Percentiles rank a stretch among this genome's conserved stretches.
These are phyloP conservation scores for Boletus bicolor DNA, from an alignment of 768 basidiomycete species.

Conservation along the genomic window DNA sequence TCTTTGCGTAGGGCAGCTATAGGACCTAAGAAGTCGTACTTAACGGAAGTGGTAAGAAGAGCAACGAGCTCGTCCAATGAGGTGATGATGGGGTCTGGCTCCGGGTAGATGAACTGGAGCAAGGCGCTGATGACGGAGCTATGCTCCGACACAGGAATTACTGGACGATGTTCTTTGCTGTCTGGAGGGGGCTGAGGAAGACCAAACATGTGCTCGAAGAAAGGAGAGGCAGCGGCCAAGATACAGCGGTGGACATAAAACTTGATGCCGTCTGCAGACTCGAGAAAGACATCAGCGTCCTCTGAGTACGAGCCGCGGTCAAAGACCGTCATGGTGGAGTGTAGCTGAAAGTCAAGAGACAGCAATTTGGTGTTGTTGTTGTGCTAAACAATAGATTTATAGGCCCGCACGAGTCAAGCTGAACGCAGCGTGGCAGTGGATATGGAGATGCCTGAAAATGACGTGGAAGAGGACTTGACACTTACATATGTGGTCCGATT, in stretches of 20 bases:
- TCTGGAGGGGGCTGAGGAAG: conserved; percentile 49
- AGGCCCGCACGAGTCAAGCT: conserved; percentile 12
- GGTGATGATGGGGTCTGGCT: conserved; percentile 49
- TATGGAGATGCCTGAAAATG: not conserved
- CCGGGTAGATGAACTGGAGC: conserved; percentile 61
- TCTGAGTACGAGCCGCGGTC: conserved; percentile 40
- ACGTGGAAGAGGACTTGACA: conserved; percentile 3
- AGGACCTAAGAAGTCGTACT: conserved; percentile 58
- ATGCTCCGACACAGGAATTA: conserved; percentile 56
- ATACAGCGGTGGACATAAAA: conserved; percentile 64
- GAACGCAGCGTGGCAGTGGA: not conserved
- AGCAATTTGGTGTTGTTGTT: not conserved
- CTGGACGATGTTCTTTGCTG: conserved; percentile 32
- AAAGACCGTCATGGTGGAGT: conserved; percentile 26
- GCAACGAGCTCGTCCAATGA: conserved; percentile 53
- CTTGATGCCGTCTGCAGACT: conserved; percentile 42
- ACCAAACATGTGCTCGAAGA: conserved; percentile 67
- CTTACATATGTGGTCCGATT: conserved; percentile 23
- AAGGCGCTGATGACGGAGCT: conserved; percentile 44
- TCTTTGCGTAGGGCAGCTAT: conserved; percentile 46
- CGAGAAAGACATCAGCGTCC: conserved; percentile 54
- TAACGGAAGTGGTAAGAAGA: conserved; percentile 52
- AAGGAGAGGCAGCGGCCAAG: conserved; percentile 59
- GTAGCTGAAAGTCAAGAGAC: not conserved
- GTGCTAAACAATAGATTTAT: conserved; percentile 16